A percentile compares a stretch with the other conserved stretches of the same genome.
Evolutionary conservation across 208 protist species (phyloP).

Genomic region (Crithidia fasciculata): DNA sequence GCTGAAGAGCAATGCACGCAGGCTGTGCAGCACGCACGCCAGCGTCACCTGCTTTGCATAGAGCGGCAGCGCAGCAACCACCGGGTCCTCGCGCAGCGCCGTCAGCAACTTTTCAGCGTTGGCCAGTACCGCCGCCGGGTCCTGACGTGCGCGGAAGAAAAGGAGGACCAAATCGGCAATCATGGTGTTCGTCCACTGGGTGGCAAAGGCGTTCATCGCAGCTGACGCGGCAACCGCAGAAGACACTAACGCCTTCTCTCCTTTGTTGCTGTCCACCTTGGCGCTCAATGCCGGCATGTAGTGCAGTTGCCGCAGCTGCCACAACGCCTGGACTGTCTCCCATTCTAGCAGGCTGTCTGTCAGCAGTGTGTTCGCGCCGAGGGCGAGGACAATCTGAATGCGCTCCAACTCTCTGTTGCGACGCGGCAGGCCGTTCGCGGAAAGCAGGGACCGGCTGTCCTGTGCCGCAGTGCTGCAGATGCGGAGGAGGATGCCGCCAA

Average conservation of each 20-base stretch:
- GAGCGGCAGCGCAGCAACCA: conserved; percentile 12
- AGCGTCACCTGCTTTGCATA: conserved; percentile 18
- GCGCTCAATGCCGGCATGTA: not conserved
- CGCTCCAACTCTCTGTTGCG: not conserved
- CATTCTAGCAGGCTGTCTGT: conserved; percentile 21
- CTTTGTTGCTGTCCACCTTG: not conserved
- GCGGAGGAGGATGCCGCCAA: conserved; percentile 24
- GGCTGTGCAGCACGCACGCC: conserved; percentile 17
- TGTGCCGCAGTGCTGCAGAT: not conserved
- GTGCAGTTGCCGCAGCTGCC: conserved; percentile 32
- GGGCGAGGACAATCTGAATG: conserved; percentile 13
- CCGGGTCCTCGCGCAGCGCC: conserved; percentile 11
- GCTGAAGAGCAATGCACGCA: conserved; percentile 13
- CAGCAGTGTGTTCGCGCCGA: conserved; percentile 31
- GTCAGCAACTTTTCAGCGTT: conserved; percentile 24
- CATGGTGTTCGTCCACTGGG: conserved; percentile 14
- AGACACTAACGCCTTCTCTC: not conserved
- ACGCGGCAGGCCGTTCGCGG: no score
- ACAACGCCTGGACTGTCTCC: conserved; percentile 24
- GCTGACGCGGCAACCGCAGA: not conserved
- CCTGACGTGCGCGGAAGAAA: not conserved
- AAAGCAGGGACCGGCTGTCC: no score
- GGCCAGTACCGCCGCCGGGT: conserved; percentile 13
- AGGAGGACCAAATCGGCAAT: conserved; percentile 13
- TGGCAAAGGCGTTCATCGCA: conserved; percentile 18